These are phyloP conservation scores for Xylaria intraflava DNA, from an alignment of 495 filamentous ascomycete species.

Conservation along the genomic window DNA sequence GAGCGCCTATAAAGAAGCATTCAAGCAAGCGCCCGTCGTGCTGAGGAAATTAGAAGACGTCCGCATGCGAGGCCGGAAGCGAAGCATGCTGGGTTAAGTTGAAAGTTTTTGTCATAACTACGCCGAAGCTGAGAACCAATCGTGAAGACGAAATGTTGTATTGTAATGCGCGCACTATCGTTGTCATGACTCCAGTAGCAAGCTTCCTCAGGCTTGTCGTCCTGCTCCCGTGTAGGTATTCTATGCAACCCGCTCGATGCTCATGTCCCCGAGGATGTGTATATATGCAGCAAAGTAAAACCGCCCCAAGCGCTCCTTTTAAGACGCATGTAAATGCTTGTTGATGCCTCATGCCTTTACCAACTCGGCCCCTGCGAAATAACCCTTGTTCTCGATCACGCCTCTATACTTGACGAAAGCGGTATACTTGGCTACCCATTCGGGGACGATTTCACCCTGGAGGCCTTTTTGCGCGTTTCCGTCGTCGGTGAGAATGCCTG, in stretches of 20 bases:
- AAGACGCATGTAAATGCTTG: slow-evolving; percentile 1
- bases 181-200: not conserved
- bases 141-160: not conserved
- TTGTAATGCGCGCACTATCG: slow-evolving; percentile 6
- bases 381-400: slow-evolving; percentile 97
- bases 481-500: slow-evolving; percentile 57
- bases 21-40: slow-evolving; percentile 45
- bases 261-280: not conserved
- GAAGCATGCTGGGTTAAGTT: slow-evolving; percentile 82
- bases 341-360: slow-evolving; percentile 16
- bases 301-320: not conserved
- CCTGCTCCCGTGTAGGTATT: not conserved
- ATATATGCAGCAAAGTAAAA: not conserved
- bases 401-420: slow-evolving; percentile 95
- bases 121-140: not conserved
- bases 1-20: slow-evolving; percentile 37
- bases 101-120: not conserved
- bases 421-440: slow-evolving; percentile 98
- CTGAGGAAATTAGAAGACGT: slow-evolving; percentile 82
- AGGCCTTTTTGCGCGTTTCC: slow-evolving; percentile 44
- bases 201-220: not conserved
- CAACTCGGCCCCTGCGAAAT: slow-evolving; percentile 79
- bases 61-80: slow-evolving; percentile 91
- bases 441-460: slow-evolving; percentile 69
- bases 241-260: slow-evolving; percentile 7